Base-by-base conservation (phyloP, 208 protist genomes). In the Leishmania gerbilli region DNA sequence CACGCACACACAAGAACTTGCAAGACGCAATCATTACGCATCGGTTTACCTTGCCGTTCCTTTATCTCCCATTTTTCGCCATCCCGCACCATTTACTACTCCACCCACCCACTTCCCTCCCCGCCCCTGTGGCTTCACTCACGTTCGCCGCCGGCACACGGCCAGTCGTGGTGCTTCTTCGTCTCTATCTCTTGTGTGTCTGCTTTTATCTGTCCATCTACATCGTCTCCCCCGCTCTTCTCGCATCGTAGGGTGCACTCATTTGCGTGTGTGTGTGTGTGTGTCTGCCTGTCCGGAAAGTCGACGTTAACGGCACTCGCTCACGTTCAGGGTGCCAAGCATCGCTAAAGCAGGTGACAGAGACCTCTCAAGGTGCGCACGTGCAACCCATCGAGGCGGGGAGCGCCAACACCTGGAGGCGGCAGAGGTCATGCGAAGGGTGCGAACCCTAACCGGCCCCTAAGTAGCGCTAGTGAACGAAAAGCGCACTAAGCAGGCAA, bases 201-300 rank as follows among this genome's bases (percentile, higher is more conserved):
- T 13, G 56, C 1, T 31, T 62, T 24, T 62, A 9, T 31, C 27
- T 62, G 1, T 62, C 56, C 51, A 21, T 62, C 24, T 13, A 3
- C 8, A 24, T 62, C 56, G 13, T 62, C 17, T 11, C 17, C 56
- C 7, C 56, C 5, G 27, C 2, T 31, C 56, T 31, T 62, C 24
- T 62, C 24, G 56, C 56, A 24, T 62, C 13, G 56, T 31, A 24
- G 56, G 17, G 7, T 15, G 27, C 56, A 62, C 27, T 13, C 56
- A 31, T 62, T 62, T 62, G 34, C 34, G 34, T 37, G 34, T 60
- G 77, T 77, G 3, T 82, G 42, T 82, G 17, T 21, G 37, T 81
- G 37, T 81, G 42, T 45, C 5, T 49, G 45, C 45, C 45, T 58
- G 53, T 58, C 19, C 21, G 19, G 53, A 11, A 24, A 62, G 56